Percentiles rank a stretch among this genome's conserved stretches.
Evolutionary conservation across 2,329 filamentous ascomycete species (phyloP).

Genomic region (Lizonia empirigonia): DNA sequence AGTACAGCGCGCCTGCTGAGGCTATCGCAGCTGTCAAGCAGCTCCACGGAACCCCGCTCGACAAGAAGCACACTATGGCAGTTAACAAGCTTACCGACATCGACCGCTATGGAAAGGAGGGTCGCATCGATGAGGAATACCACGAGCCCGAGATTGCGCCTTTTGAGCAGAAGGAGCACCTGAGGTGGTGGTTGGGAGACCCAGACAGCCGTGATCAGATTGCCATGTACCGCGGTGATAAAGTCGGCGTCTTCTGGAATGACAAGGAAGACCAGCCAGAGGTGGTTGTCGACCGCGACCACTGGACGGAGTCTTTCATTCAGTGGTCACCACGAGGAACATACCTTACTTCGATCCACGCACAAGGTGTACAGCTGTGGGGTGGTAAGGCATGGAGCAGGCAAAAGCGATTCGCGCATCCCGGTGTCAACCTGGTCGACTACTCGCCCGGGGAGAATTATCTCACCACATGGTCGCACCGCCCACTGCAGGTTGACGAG

Average conservation of each 20-base stretch:
- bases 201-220: slow-evolving; percentile 92
- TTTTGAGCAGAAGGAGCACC: slow-evolving; percentile 90
- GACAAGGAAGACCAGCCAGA: slow-evolving; percentile 92
- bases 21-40: slow-evolving; percentile 87
- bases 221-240: slow-evolving; percentile 89
- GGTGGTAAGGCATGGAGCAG: slow-evolving; percentile 87
- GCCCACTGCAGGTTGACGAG: slow-evolving; percentile 90
- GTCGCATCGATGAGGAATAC: slow-evolving; percentile 91
- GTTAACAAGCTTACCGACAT: slow-evolving; percentile 99
- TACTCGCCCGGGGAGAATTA: slow-evolving; percentile 95
- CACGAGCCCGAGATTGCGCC: slow-evolving; percentile 78
- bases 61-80: slow-evolving; percentile 93
- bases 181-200: slow-evolving; percentile 92
- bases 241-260: slow-evolving; percentile 97
- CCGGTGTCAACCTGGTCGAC: slow-evolving; percentile 92
- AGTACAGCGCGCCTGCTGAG: slow-evolving; percentile 90
- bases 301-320: slow-evolving; percentile 98
- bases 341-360: slow-evolving; percentile 91
- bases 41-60: slow-evolving; percentile 83
- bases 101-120: slow-evolving; percentile 93
- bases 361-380: slow-evolving; percentile 97
- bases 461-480: slow-evolving; percentile 94
- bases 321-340: slow-evolving; percentile 97
- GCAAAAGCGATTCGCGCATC: slow-evolving; percentile 91
- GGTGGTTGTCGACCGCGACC: slow-evolving; percentile 84